Evolutionary conservation across 805 yeast genomes (phyloP), one percentile per base, ranked within the genome.

Genomic region (Brettanomyces custersianus): DNA sequence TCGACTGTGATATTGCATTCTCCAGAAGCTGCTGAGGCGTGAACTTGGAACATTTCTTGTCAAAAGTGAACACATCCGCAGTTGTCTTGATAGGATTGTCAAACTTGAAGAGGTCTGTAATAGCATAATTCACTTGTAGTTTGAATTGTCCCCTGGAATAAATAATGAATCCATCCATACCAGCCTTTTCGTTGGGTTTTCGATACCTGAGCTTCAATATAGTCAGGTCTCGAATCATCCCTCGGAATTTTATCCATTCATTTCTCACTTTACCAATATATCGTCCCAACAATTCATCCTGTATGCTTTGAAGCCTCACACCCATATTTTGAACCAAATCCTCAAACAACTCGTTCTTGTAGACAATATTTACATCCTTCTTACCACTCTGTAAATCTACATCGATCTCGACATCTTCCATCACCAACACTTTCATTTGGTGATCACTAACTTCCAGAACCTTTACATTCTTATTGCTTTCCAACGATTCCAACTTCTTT

Each of bases 401-500:
- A 3, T 21, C 16, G 4, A 45, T 26, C 4, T 19, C 30, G 28
- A 45, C 23, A 23, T 43, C 38, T 4, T 38, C 15, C 21, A 16
- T 22, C 6, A 45, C 7, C 5, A 15, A n/a, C 2, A 47, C 30
- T 10, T 24, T 28, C 9, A 46, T 25, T 5, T 20, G 20, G 6
- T 27, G 13, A 2, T 35, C 32, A 5, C 37, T 20, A 12, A 49
- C 20, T 4, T 11, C 15, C 15, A 45, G 6, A 3, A 52, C 37
- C 31, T 40, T 32, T 15, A 52, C 26, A 1, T 33, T 31, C 4
- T 41, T 29, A 2, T 18, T 12, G 8, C 37, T 23, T 20, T 51
- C 49, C 7, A 45, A 31, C 8, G 18, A 15, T 1, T 32, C 20
- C 27, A 54, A 46, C 6, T 37, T 27, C n/a, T n/a, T 9, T 35